Base-by-base conservation (phyloP, 2,329 filamentous ascomycete species). In the Dactylellina drechsleri region DNA sequence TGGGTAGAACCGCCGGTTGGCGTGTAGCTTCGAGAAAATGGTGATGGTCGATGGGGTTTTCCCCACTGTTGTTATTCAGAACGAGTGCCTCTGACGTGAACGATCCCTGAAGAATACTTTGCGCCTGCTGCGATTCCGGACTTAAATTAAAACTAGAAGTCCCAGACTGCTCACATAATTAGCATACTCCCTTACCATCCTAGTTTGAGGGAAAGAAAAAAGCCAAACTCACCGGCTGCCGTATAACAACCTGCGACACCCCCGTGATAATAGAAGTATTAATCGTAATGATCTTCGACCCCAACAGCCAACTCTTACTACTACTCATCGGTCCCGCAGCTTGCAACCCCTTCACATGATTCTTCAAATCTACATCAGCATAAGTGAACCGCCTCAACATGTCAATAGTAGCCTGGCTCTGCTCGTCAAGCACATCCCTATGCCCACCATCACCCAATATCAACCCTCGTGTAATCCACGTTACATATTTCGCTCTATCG, bases 351-450 rank as follows among this genome's bases (percentile, higher is more conserved):
- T 83, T 10, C 82, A 83, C n/a, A 73, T 76, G 72, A 28, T 70
- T 77, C 56, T 79, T 78, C 66, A 81, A 79, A 76, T 93, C 91
- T 40, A 92, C 87, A 80, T 97, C 92, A 0, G 92, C 92, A 80
- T 90, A 97, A 0, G 92, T 89, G 16, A 93, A 91, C 79, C 93
- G 87, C 80, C 95, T 92, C 90, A 97, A 93, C 82, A 98, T 92
- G 81, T 99, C 95, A 65, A 98, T 89, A 7, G 95, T 95, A 40
- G 96, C 93, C 78, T 96, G 87, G 4, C 93, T 94, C 82, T 97
- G 94, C 81, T 99, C 94, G 80, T 98, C 94, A 40, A 93, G 87
- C 56, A 87, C 88, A 66, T 92, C 89, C 47, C 87, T 88, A 15
- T 92, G 92, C 71, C 90, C 87, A 23, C 87, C 86, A 79, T 97